Evolutionary conservation across 164 flowering plant species (phyloP).

Genomic region (Tinospora cordifolia): DNA sequence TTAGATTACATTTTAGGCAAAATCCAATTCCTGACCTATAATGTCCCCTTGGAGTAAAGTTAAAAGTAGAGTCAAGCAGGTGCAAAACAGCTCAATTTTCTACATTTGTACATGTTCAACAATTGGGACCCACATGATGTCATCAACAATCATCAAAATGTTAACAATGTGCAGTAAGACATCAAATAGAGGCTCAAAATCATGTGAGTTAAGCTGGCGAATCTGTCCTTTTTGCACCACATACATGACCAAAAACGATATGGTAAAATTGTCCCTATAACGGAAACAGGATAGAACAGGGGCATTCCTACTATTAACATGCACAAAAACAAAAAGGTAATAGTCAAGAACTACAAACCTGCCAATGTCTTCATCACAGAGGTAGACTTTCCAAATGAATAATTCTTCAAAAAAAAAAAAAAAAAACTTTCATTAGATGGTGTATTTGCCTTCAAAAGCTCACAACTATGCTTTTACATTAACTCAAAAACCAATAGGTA

Average conservation of each 20-base stretch:
- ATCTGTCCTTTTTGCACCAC: background rate
- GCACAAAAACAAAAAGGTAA: background rate
- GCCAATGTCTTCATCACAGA: slow-evolving; percentile 93
- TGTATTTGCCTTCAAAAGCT: slow-evolving; percentile 1
- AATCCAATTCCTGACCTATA: background rate
- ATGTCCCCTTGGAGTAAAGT: background rate
- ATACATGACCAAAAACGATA: background rate
- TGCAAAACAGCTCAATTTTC: background rate
- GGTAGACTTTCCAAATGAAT: slow-evolving; percentile 85
- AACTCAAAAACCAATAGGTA: background rate
- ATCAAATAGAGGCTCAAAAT: background rate
- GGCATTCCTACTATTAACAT: background rate
- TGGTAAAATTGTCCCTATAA: background rate
- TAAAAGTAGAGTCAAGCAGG: background rate
- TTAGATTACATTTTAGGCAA: background rate
- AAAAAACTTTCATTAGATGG: slow-evolving; percentile 3
- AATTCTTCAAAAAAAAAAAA: slow-evolving; percentile 47
- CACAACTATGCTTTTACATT: background rate
- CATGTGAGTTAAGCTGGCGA: background rate
- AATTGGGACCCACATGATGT: background rate
- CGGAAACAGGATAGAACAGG: background rate
- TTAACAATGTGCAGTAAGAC: background rate
- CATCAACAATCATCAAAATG: background rate
- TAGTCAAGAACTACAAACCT: slow-evolving; percentile 40
- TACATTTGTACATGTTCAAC: background rate